A percentile compares a stretch with the other conserved stretches of the same genome.
Evolutionary conservation across 257 asterid species (phyloP).

Genomic region (Linderniella brevidens): DNA sequence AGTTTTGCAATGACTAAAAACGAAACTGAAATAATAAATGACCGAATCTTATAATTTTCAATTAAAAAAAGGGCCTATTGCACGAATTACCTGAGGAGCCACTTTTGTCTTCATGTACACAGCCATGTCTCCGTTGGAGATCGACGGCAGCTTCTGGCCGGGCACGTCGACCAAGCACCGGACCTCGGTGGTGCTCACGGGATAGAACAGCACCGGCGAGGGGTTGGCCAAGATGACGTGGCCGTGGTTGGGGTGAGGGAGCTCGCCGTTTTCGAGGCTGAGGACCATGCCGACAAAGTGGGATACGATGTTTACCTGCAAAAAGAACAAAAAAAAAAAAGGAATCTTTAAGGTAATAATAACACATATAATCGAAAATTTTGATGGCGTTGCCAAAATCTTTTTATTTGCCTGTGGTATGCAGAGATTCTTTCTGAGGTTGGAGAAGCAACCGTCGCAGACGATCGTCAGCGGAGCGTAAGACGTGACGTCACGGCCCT

Average conservation of each 20-base stretch:
- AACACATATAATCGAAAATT: too few species aligned
- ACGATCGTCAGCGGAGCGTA: slow-evolving; percentile 72
- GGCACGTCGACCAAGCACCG: slow-evolving; percentile 57
- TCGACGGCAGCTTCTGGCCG: slow-evolving; percentile 47
- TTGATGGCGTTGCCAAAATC: too few species aligned
- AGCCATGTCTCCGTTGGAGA: slow-evolving; percentile 50
- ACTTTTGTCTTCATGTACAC: slow-evolving; percentile 32
- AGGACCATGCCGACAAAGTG: slow-evolving; percentile 32
- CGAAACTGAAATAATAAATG: too few species aligned
- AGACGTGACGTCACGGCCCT: slow-evolving; percentile 35
- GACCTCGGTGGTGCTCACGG: slow-evolving; percentile 44
- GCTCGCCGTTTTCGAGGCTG: slow-evolving; percentile 28
- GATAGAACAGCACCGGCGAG: slow-evolving; percentile 38
- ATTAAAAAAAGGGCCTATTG: too few species aligned
- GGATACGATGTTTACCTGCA: slow-evolving; percentile 42
- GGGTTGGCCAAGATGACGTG: slow-evolving; percentile 42
- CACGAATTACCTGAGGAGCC: slow-evolving; percentile 39
- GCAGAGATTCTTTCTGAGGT: slow-evolving; percentile 59
- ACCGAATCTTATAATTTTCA: too few species aligned
- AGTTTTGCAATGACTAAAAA: too few species aligned
- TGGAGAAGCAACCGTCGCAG: slow-evolving; percentile 81
- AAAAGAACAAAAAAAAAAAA: not conserved
- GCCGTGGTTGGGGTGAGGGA: slow-evolving; percentile 42
- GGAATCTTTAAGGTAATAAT: not conserved
- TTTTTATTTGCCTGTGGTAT: slow-evolving; percentile 39